phyloP scores from a whole-genome alignment of 1,139 yeast genomes.

The Pichia sp. region DNA sequence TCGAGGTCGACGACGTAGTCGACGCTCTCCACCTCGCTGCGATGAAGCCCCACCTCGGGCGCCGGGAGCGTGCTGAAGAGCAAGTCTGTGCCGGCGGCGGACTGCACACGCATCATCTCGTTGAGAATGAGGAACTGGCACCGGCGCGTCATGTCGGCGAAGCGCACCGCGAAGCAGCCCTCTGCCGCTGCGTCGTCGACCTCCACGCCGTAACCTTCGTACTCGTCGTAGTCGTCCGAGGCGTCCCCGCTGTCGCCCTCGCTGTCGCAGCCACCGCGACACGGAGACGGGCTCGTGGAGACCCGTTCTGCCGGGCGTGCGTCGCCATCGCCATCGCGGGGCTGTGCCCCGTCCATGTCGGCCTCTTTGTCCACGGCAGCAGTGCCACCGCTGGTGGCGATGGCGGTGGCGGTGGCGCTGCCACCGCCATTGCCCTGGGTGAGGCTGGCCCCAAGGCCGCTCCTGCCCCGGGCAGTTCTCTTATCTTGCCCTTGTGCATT shows the following conservation, averaged over 20 bases:
- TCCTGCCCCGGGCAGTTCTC: no score
- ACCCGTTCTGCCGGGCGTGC: not conserved
- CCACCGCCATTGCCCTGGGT: no score
- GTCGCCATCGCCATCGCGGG: not conserved
- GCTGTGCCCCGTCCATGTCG: no score
- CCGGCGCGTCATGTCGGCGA: slow-evolving; percentile 68
- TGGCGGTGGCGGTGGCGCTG: no score
- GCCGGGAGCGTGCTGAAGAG: slow-evolving; percentile 9
- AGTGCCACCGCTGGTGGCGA: not conserved
- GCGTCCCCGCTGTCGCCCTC: not conserved
- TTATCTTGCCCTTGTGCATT: no score
- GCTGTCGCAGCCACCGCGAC: not conserved
- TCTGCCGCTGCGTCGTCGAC: slow-evolving; percentile 1
- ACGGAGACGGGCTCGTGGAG: no score
- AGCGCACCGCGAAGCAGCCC: slow-evolving; percentile 7
- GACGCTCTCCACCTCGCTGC: slow-evolving; percentile 44
- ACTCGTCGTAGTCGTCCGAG: no score
- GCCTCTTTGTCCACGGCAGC: not conserved
- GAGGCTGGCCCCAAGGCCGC: no score
- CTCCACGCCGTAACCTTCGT: no score
- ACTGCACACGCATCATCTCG: slow-evolving; percentile 52
- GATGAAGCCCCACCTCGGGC: slow-evolving; percentile 9
- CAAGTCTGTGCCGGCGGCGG: slow-evolving; percentile 1
- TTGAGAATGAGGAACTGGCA: slow-evolving; percentile 88
- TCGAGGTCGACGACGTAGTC: slow-evolving; percentile 76